phyloP scores from a whole-genome alignment of 257 asterid genomes.

The Fraxinus anomala region DNA sequence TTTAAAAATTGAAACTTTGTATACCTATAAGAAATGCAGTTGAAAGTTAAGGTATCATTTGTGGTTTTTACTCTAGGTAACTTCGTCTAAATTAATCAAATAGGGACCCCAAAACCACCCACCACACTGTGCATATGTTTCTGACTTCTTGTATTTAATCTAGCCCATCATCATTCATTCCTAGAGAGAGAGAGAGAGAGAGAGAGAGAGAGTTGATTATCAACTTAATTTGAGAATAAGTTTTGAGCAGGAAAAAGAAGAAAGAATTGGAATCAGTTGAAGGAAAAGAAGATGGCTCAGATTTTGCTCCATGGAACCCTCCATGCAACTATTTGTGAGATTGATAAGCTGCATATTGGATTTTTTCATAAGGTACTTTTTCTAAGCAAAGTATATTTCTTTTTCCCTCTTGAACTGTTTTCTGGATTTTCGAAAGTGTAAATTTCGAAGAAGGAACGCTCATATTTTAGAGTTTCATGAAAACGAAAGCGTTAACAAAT shows the following conservation, averaged over 20 bases:
- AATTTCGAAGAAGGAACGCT: not conserved
- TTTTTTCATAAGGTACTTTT: conserved; percentile 38
- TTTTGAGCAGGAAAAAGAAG: not conserved
- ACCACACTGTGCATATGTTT: not conserved
- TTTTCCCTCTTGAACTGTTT: no score
- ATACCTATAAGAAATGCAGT: not conserved
- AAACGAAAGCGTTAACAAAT: no score
- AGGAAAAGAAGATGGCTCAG: conserved; percentile 35
- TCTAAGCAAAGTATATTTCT: not conserved
- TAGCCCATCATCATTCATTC: not conserved
- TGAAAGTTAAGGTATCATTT: not conserved
- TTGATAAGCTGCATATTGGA: conserved; percentile 43
- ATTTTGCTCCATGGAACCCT: conserved; percentile 45
- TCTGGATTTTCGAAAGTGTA: not conserved
- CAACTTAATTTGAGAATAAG: not conserved
- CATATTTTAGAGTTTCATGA: no score
- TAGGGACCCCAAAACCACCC: not conserved
- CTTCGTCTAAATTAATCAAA: no score
- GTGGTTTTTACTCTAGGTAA: no score
- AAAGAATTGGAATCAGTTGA: not conserved
- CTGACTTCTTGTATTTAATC: not conserved
- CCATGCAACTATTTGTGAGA: conserved; percentile 46
- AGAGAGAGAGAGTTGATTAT: not conserved
- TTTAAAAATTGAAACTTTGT: not conserved
- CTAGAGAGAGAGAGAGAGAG: not conserved